Percentiles rank a stretch among this genome's conserved stretches.
Evolutionary conservation across 257 asterid genomes (phyloP).

Genomic region (Solanum bulbocastanum): DNA sequence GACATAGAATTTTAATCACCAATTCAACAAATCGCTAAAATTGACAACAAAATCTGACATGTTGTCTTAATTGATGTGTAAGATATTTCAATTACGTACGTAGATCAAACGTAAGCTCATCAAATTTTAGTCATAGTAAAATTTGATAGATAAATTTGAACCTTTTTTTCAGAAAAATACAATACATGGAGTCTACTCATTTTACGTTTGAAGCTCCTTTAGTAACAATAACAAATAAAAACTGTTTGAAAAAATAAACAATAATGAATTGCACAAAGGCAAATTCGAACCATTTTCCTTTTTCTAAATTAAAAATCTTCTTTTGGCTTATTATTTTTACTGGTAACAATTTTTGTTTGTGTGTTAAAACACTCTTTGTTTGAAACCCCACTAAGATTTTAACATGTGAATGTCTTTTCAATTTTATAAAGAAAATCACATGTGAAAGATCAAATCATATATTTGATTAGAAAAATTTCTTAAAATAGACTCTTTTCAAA

Average conservation of each 20-base stretch:
- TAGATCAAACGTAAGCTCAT: background rate
- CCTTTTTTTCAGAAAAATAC: too few species aligned
- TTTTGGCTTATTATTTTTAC: background rate
- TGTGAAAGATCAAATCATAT: background rate
- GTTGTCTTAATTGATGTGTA: too few species aligned
- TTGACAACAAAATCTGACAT: too few species aligned
- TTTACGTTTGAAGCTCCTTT: background rate
- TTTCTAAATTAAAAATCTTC: accelerated
- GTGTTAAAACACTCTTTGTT: background rate
- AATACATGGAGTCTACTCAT: background rate
- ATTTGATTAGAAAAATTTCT: background rate
- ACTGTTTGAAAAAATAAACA: background rate
- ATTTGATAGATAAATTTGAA: too few species aligned
- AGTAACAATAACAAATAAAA: background rate
- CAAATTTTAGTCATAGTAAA: background rate
- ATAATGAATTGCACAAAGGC: background rate
- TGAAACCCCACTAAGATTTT: background rate
- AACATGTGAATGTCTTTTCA: background rate
- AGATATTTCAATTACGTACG: background rate
- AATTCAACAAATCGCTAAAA: too few species aligned
- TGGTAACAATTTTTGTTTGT: too few species aligned
- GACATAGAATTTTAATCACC: too few species aligned
- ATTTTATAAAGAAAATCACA: background rate
- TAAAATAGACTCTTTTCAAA: background rate
- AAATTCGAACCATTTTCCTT: background rate